phyloP scores from a whole-genome alignment of 345 rosid genomes.

The Combretum micranthum region DNA sequence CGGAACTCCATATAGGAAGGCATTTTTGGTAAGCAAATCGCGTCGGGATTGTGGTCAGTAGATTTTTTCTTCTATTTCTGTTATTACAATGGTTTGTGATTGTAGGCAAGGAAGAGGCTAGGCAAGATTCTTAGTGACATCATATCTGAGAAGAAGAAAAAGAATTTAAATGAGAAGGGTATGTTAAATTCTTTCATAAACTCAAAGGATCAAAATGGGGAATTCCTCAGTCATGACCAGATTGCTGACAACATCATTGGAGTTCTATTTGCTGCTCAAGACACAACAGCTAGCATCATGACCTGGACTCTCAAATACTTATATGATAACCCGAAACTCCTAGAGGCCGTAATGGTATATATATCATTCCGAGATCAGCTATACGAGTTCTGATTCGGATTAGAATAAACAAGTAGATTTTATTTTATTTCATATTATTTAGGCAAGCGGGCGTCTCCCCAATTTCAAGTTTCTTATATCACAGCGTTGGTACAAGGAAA shows the following conservation, averaged over 20 bases:
- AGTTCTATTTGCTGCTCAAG: conserved; percentile 67
- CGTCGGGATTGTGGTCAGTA: not conserved
- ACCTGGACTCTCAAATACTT: conserved; percentile 81
- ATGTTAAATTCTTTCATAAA: conserved; percentile 42
- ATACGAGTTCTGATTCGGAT: too few relatives aligned
- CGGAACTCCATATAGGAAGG: conserved; percentile 64
- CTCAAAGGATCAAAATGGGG: conserved; percentile 39
- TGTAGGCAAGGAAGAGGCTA: conserved; percentile 56
- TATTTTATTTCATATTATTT: too few relatives aligned
- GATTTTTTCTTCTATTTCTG: conserved; percentile 1
- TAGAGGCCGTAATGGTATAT: conserved; percentile 69
- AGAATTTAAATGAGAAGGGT: conserved; percentile 29
- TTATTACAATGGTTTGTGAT: not conserved
- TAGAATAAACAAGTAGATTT: too few relatives aligned
- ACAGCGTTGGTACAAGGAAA: not conserved
- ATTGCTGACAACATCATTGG: conserved; percentile 67
- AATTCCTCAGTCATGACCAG: conserved; percentile 30
- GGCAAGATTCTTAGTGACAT: conserved; percentile 39
- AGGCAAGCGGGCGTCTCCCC: too few relatives aligned
- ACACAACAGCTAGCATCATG: conserved; percentile 68
- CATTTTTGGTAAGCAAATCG: conserved; percentile 31
- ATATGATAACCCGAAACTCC: conserved; percentile 60
- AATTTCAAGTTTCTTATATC: not conserved
- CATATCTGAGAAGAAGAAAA: conserved; percentile 46
- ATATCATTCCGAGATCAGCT: not conserved